Evolutionary conservation across 1,284 basidiomycete species (phyloP).

Genomic region (Pulchroboletus neoregius): DNA sequence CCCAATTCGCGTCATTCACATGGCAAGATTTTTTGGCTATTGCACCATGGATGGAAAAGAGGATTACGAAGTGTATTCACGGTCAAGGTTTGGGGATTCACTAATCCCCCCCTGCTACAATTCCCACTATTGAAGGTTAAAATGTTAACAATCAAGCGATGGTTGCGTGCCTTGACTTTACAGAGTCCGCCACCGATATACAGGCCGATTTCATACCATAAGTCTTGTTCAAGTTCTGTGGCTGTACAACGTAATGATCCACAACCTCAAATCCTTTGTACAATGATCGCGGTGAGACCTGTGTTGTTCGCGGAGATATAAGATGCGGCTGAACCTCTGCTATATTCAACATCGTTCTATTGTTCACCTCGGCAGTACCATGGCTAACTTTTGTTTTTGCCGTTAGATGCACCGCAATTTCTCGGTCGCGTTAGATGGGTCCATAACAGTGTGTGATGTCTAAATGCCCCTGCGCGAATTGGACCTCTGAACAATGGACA

Average conservation of each 20-base stretch:
- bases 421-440: constrained; percentile 10
- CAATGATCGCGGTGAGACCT: constrained; percentile 34
- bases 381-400: constrained; percentile 26
- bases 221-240: constrained; percentile 15
- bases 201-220: neutral
- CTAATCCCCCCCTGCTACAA: constrained; percentile 9
- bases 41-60: constrained; percentile 72
- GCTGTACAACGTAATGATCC: constrained; percentile 12
- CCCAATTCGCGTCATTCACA: constrained; percentile 63
- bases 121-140: neutral
- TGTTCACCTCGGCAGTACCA: constrained; percentile 17
- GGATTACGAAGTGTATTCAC: constrained; percentile 57
- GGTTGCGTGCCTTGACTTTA: constrained; percentile 10
- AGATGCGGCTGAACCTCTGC: constrained; percentile 4
- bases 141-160: neutral
- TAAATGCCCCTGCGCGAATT: neutral
- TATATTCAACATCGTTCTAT: constrained; percentile 16
- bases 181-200: neutral
- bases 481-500: constrained; percentile 23
- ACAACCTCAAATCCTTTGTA: constrained; percentile 13
- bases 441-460: constrained; percentile 3
- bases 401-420: constrained; percentile 6
- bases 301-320: constrained; percentile 17
- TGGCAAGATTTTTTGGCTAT: constrained; percentile 66
- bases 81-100: constrained; percentile 65